Evolutionary conservation across 805 yeast species (phyloP), one percentile per base, ranked within the genome.

Genomic region (Clavispora asparagi): DNA sequence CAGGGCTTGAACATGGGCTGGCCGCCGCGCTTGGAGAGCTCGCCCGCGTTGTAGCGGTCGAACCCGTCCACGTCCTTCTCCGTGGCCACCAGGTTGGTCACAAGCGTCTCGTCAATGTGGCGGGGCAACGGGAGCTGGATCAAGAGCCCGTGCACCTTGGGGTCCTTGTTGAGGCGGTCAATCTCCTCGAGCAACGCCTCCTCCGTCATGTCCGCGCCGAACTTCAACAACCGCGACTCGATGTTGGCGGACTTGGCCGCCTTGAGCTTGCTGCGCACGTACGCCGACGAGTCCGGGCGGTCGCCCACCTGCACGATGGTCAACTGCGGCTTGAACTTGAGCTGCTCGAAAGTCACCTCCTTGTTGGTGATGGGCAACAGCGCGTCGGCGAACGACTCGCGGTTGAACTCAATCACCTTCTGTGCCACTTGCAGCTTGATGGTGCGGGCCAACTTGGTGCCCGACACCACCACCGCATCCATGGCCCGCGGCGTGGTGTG

Each of bases 51-150:
- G 58, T 74, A 77, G 46, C 90, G 82, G 38, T 91, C 94, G 60
- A 92, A 94, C 1, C 99, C 99, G 65, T 92, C 99, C 40, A 94
- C 96, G 60, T 92, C 99, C 70, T 92, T 92, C 39, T 77, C 81
- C 13, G 87, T 78, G 10, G 75, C 67, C n/a, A 92, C 97, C 1
- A 90, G 76, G 59, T 84, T 82, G 41, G 98, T 94, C 55, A 94
- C 76, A 41, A 68, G 65, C 40, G 85, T 81, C 71, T 92, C 98
- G 62, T 87, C 80, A 48, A 91, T 73, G 59, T 83, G 87, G 28
- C 68, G 64, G 30, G 98, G 99, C 47, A 92, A 71, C 4, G 99
- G 99, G 53, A 92, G 77, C 71, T 91, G 99, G 46, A 92, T 84
- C 50, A 92, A 74, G 27, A 92, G 72, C 42, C 99, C 99, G 64